Conservation (phyloP, 345 rosid species). For the Noccaea bulbosa region DNA sequence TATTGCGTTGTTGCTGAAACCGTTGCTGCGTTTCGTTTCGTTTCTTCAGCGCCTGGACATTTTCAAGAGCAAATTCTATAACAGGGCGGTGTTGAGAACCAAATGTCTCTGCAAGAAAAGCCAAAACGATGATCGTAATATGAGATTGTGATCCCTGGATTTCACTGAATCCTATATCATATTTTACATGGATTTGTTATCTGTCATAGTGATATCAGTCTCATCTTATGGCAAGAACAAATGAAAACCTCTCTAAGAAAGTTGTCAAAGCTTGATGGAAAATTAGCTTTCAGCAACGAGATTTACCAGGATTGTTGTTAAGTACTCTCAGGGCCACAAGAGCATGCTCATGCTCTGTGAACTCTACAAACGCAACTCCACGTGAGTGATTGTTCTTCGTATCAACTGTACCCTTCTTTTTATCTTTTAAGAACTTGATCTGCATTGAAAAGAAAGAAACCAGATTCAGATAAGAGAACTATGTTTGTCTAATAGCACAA, state of each 20-base stretch:
- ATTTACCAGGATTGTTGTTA: slow-evolving; percentile 85
- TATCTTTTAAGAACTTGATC: slow-evolving; percentile 74
- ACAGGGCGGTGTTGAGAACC: slow-evolving; percentile 79
- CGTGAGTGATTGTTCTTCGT: slow-evolving; percentile 73
- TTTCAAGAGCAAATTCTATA: slow-evolving; percentile 82
- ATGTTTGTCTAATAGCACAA: background rate
- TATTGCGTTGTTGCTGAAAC: slow-evolving; percentile 51
- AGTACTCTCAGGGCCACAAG: slow-evolving; percentile 92
- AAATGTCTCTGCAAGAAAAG: slow-evolving; percentile 66
- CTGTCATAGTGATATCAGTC: background rate
- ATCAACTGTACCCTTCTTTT: slow-evolving; percentile 68
- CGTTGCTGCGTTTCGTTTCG: slow-evolving; percentile 56
- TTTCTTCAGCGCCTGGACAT: slow-evolving; percentile 74
- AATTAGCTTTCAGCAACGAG: background rate
- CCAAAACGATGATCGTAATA: slow-evolving; percentile 1
- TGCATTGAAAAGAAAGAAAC: slow-evolving; percentile 38
- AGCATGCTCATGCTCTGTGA: slow-evolving; percentile 83
- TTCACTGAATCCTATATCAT: background rate
- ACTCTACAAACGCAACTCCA: slow-evolving; percentile 90
- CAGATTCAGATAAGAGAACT: slow-evolving; percentile 19
- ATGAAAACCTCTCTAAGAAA: background rate
- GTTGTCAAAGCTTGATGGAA: background rate
- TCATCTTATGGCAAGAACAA: background rate
- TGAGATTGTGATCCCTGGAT: slow-evolving; percentile 16
- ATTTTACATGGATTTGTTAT: background rate